phyloP scores from a whole-genome alignment of 805 yeast genomes.

The Maudiozyma turicensis region DNA sequence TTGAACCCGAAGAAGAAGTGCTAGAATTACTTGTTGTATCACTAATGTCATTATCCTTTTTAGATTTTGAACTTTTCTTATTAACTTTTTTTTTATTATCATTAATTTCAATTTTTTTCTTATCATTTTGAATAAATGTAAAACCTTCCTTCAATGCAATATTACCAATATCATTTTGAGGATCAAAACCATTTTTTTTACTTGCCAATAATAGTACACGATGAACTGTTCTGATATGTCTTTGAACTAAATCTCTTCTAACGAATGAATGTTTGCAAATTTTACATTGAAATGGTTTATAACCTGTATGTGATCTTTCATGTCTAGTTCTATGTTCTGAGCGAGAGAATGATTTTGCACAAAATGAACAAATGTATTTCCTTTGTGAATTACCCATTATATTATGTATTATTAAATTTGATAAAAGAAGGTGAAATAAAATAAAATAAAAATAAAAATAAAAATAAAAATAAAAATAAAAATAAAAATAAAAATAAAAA shows the following conservation, averaged over 20 bases:
- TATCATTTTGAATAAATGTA: background rate
- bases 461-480: background rate
- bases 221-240: constrained; percentile 76
- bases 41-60: background rate
- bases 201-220: constrained; percentile 10
- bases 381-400: constrained; percentile 35
- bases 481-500: background rate
- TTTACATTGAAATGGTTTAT: constrained; percentile 67
- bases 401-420: background rate
- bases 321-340: constrained; percentile 72
- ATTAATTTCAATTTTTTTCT: background rate
- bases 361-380: constrained; percentile 67
- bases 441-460: background rate
- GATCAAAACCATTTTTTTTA: background rate
- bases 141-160: no score
- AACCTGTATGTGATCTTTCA: constrained; percentile 72
- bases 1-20: no score
- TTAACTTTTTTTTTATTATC: background rate
- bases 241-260: constrained; percentile 62
- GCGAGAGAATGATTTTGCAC: constrained; percentile 72
- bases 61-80: background rate
- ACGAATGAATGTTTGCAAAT: constrained; percentile 67
- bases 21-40: background rate
- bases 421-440: background rate
- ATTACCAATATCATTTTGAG: background rate